Evolutionary conservation across 2,329 filamentous ascomycete genomes (phyloP), one percentile per base, ranked within the genome.

Genomic region (Fusarium hainanense): DNA sequence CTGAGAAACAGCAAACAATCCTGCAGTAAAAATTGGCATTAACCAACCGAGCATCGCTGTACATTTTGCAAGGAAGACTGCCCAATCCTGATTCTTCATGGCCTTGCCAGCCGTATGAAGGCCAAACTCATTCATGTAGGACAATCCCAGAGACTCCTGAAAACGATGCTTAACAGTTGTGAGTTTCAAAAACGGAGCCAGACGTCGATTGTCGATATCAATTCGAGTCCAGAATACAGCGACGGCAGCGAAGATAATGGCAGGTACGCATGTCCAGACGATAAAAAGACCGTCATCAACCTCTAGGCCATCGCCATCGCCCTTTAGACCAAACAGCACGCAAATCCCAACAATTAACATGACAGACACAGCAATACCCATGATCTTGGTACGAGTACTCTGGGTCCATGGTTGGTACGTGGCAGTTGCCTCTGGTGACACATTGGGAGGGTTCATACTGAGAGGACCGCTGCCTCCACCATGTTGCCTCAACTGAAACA

Each of bases 41-140:
- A 75, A 21, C 73, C 73, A 75, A n/a, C 72, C 75, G n/a, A 76
- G 60, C 30, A 77, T 69, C 6, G 72, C 63, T 25, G 69, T 70
- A 21, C 51, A 63, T 43, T 73, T 77, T n/a, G 69, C 71, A 23
- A 73, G 57, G 40, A 77, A 70, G n/a, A 77, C 75, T 6, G 66
- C 62, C 75, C 75, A 77, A 40, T 75, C 72, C 25, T 70, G 70
- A 18, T 69, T 60, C 25, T 51, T 70, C 47, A 73, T 67, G 9
- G 75, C 61, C 59, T 77, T 77, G 37, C 59, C 67, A 16, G 55
- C 54, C 1, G 75, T 77, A n/a, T 49, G 30, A 1, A 76, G 23
- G 2, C 73, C 74, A 37, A 77, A 71, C 18, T 77, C 75, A 43
- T 77, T 76, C 62, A 74, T 74, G 44, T 77, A 77, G 1, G 71